A percentile compares a stretch with the other conserved stretches of the same genome.
Conservation (phyloP, 306 rosid genomes). For the Trichosanthes cucumerina region DNA sequence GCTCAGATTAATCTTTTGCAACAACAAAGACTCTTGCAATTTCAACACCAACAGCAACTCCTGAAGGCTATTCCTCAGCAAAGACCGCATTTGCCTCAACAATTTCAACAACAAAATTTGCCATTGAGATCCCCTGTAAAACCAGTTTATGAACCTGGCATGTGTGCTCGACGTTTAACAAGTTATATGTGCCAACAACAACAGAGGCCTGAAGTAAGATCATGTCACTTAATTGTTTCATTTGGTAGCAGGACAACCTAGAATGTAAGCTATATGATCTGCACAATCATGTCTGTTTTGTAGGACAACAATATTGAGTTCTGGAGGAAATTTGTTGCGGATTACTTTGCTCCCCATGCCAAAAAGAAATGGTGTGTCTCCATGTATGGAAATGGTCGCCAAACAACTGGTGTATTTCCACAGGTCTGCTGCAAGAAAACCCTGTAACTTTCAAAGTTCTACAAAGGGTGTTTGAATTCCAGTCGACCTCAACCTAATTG, state of each 20-base stretch:
- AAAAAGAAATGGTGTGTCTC: conserved; percentile 99
- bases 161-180: conserved; percentile 90
- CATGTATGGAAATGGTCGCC: conserved; percentile 90
- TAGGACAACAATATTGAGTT: conserved; percentile 90
- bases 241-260: neutral
- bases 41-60: conserved; percentile 83
- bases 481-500: conserved; percentile 10
- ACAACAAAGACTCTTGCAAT: conserved; percentile 65
- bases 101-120: conserved; percentile 67
- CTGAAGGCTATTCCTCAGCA: conserved; percentile 84
- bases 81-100: conserved; percentile 66
- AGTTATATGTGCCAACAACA: conserved; percentile 87
- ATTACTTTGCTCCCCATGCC: conserved; percentile 86
- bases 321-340: conserved; percentile 96
- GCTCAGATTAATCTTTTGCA: conserved; percentile 76
- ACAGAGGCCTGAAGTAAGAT: conserved; percentile 78
- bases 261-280: neutral
- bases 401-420: conserved; percentile 91
- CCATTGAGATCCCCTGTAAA: conserved; percentile 73
- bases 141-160: conserved; percentile 83
- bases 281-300: conserved; percentile 11
- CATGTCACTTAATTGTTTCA: conserved; percentile 1
- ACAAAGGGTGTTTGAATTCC: conserved; percentile 1
- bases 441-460: neutral
- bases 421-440: conserved; percentile 47